A percentile compares a stretch with the other conserved stretches of the same genome.
Evolutionary conservation across 139 green algal genomes (phyloP).

Genomic region (Coccomyxa sp.): DNA sequence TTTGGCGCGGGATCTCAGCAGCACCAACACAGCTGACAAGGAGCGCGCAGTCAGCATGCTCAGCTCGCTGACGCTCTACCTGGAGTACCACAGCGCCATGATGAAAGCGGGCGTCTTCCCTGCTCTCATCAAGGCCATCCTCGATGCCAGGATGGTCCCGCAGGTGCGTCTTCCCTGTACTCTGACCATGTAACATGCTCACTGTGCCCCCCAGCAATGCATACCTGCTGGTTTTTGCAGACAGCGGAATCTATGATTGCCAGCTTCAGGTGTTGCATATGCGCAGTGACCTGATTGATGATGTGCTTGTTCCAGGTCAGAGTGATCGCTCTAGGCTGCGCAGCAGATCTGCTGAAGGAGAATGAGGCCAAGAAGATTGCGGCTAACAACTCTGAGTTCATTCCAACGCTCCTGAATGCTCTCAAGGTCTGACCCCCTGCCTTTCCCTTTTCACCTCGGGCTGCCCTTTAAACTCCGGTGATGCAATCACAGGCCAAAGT

Average conservation of each 20-base stretch:
- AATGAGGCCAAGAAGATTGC: conserved; percentile 8
- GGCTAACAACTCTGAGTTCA: neutral
- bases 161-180: too few relatives aligned
- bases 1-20: conserved; percentile 14
- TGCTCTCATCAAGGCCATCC: conserved; percentile 10
- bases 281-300: neutral
- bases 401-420: conserved; percentile 6
- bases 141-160: conserved; percentile 6
- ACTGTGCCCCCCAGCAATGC: too few relatives aligned
- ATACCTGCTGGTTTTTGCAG: too few relatives aligned
- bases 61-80: conserved; percentile 17
- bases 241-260: too few relatives aligned
- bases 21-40: conserved; percentile 4
- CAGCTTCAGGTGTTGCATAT: neutral
- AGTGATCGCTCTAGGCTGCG: conserved; percentile 16
- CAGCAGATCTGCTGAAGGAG: conserved; percentile 23
- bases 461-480: too few relatives aligned
- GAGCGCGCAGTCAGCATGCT: conserved; percentile 24
- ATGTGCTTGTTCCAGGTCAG: conserved; percentile 19
- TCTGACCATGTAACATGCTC: too few relatives aligned
- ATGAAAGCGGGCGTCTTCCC: conserved; percentile 12
- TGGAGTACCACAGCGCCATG: conserved; percentile 23
- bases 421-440: too few relatives aligned
- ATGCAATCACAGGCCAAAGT: too few relatives aligned
- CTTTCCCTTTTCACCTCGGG: too few relatives aligned